A percentile compares a stretch with the other conserved stretches of the same genome.
Evolutionary conservation across 306 rosid genomes (phyloP).

Genomic region (Medicago ruthenica): DNA sequence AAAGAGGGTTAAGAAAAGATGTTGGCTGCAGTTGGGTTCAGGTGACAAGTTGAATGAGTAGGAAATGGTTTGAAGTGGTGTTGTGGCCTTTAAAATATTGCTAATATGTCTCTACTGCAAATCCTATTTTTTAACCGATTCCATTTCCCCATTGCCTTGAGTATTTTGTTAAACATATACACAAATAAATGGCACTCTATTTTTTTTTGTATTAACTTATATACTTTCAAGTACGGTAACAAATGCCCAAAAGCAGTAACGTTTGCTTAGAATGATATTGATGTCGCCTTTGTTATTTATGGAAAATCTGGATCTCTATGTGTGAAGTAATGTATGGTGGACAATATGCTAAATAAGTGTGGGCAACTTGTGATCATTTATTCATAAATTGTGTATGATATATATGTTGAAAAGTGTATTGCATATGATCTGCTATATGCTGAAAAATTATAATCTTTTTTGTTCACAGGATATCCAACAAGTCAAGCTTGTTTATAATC

Average conservation of each 20-base stretch:
- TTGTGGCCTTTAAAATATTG: slow-evolving; percentile 14
- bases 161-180: too few relatives aligned
- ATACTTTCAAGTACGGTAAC: too few relatives aligned
- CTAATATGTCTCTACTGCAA: background rate
- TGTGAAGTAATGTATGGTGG: too few relatives aligned
- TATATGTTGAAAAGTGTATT: background rate
- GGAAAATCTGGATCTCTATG: too few relatives aligned
- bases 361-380: background rate
- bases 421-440: background rate
- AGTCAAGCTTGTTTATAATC: background rate
- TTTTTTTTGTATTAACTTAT: too few relatives aligned
- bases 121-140: background rate
- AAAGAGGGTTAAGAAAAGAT: slow-evolving; percentile 63
- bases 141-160: too few relatives aligned
- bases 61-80: slow-evolving; percentile 22
- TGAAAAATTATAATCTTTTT: background rate
- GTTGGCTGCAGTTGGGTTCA: slow-evolving; percentile 79
- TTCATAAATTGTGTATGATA: background rate
- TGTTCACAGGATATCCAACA: background rate
- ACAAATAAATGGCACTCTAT: too few relatives aligned
- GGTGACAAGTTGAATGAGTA: slow-evolving; percentile 47
- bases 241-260: too few relatives aligned
- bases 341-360: background rate
- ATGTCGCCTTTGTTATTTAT: too few relatives aligned
- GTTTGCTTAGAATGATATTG: too few relatives aligned